These are phyloP conservation scores for Acidiella bohemica DNA, from an alignment of 495 filamentous ascomycete species.

Conservation along the genomic window DNA sequence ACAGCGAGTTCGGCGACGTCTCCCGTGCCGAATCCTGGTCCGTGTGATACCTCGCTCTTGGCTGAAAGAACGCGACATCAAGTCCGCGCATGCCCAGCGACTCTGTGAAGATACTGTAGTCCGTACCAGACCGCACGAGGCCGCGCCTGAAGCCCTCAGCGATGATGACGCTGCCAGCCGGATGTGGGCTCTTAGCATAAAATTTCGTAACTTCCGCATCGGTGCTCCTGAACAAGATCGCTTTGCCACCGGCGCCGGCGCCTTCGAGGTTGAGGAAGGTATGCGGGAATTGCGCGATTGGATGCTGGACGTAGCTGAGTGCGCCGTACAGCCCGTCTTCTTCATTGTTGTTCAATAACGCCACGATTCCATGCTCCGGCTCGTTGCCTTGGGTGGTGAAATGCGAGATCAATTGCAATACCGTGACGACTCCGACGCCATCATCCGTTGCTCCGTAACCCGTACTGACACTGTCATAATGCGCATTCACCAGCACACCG, in stretches of 20 bases:
- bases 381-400: conserved; percentile 66
- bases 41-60: conserved; percentile 81
- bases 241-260: conserved; percentile 82
- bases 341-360: conserved; percentile 88
- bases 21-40: conserved; percentile 74
- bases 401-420: conserved; percentile 77
- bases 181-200: conserved; percentile 56
- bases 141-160: conserved; percentile 72
- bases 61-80: conserved; percentile 82
- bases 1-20: conserved; percentile 49
- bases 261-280: conserved; percentile 92
- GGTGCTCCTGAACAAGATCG: conserved; percentile 71
- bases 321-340: conserved; percentile 90
- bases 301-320: conserved; percentile 69
- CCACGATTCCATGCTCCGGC: conserved; percentile 67
- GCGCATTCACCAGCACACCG: conserved; percentile 82
- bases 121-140: conserved; percentile 69
- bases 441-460: conserved; percentile 89
- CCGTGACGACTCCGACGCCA: conserved; percentile 73
- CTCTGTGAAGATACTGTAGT: conserved; percentile 74
- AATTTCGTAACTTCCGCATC: conserved; percentile 74
- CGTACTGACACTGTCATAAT: conserved; percentile 89
- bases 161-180: conserved; percentile 70
- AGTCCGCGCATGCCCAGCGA: conserved; percentile 72
- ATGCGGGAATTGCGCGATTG: conserved; percentile 59